Base-by-base conservation (phyloP, 2,329 filamentous ascomycete species). In the Alternaria gaisen region DNA sequence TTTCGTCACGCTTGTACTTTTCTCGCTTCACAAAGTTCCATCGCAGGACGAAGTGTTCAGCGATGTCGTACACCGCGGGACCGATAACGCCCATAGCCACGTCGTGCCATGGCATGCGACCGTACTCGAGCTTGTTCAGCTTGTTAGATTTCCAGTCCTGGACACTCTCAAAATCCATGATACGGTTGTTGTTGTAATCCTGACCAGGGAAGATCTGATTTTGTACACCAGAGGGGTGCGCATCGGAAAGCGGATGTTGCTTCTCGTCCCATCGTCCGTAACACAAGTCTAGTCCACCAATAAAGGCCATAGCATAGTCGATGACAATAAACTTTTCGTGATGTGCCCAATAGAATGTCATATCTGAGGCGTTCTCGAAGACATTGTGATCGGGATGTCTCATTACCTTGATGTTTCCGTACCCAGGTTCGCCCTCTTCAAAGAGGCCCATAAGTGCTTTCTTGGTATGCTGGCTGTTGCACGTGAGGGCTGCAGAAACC, bases 11-110 rank as follows among this genome's bases (percentile, higher is more conserved):
- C 83, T 98, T 98, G 82, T 98, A 97, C 82, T 98, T 98, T 84
- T 98, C 94, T 36, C 94, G 88, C 81, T 98, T 98, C 80, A 94
- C 85, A 72, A 97, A 97, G 75, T 99, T 98, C 95, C 94, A 98
- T 34, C 95, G 88, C 46, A 97, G 82, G 9, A 97, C 89, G 70
- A 98, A 99, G 76, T 98, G 94, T 79, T 97, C 94, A 0, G 94
- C 94, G 69, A 99, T 95, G 73, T 98, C 94, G 75, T 94, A 93
- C 11, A 97, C 92, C 66, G 90, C 92, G 18, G 94, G 92, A 0
- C 95, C 94, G 59, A 95, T 87, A n/a, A 97, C 70, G 12, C 91
- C 93, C 91, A 98, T 96, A 10, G 92, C 86, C 3, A 97, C 93
- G 76, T 99, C 95, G 75, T 98, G 94, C 95, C 95, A 99, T 0